Base-by-base conservation (phyloP, 345 rosid species). In the Trapa incisa region DNA sequence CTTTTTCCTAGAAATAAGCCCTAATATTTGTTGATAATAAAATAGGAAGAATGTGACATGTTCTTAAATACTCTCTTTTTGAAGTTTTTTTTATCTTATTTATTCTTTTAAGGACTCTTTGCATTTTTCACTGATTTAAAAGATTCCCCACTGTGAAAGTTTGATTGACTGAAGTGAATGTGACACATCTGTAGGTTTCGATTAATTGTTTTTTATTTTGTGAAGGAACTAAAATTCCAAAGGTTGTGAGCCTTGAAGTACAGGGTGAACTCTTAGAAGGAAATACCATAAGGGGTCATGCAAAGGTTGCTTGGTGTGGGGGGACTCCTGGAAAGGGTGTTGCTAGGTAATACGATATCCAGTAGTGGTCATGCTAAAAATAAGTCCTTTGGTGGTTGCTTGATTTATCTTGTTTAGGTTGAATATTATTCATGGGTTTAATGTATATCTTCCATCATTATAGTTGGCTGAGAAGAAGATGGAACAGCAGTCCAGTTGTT, bases 291-390 rank as follows among this genome's bases (percentile, higher is more conserved):
- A 85, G 76, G 74, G 97, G 97, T 52, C 75, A 79, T 62, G 92
- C 91, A 71, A 80, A 82, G 76, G 87, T 93, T 74, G 97, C 98
- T 73, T 93, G 98, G 98, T 88, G 97, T 67, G 98, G 98, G 70
- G 98, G 96, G 71, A 88, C 86, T 71, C 97, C 97, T 0, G 97
- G 96, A 68, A 93, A 87, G 75, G 86, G 98, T 62, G 96, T 93
- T 78, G 83, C 94, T 39, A 93, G 98, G 98, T 90, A 65, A 69
- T 72, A 47, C 67, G 58, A 37, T 61, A 58, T 73, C 54, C 68
- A 50, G 48, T 50, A 33, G 41, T 73, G 64, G 43, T 41, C 7
- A 41, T 41, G 43, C 43, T 41, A 4, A 41, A 41, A 41, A 41
- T 62, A 37, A 60, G 54, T 73, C 54, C 68, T 57, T 47, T 45